Conservation (phyloP, 441 rosid genomes). For the Adansonia gregorii region DNA sequence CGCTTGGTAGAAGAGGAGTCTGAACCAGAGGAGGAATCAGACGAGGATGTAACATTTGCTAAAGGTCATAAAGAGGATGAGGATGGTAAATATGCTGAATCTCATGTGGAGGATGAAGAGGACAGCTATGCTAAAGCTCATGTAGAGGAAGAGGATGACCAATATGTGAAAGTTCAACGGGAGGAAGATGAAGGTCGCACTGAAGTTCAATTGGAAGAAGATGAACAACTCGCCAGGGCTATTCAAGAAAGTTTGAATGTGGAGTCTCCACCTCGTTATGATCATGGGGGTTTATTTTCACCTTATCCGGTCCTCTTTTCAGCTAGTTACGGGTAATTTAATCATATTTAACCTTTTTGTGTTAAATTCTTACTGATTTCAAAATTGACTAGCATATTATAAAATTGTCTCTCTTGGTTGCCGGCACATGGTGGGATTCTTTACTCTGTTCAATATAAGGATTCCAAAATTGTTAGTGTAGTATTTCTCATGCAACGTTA, state of each 20-base stretch:
- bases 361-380: background rate
- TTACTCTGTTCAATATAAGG: background rate
- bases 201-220: conserved; percentile 68
- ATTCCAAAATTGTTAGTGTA: background rate
- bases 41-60: conserved; percentile 23
- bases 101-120: conserved; percentile 33
- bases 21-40: conserved; percentile 36
- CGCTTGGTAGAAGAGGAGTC: conserved; percentile 34
- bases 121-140: conserved; percentile 35
- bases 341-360: conserved; percentile 16
- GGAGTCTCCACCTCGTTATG: conserved; percentile 53
- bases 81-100: conserved; percentile 32
- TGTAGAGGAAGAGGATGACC: conserved; percentile 49
- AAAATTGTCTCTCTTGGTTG: background rate
- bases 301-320: conserved; percentile 61
- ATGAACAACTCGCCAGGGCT: conserved; percentile 82
- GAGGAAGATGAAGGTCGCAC: conserved; percentile 57
- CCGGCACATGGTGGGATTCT: background rate
- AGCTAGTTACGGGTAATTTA: conserved; percentile 59
- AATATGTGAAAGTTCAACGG: conserved; percentile 35
- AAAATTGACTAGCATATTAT: background rate
- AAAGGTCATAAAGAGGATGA: conserved; percentile 34
- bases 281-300: conserved; percentile 46
- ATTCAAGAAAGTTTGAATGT: conserved; percentile 62
- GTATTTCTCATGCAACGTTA: conserved; percentile 8